Percentiles rank a stretch among this genome's conserved stretches.
Evolutionary conservation across 176 grass and related monocot genomes (phyloP).

Genomic region (Phoenix roebelenii): DNA sequence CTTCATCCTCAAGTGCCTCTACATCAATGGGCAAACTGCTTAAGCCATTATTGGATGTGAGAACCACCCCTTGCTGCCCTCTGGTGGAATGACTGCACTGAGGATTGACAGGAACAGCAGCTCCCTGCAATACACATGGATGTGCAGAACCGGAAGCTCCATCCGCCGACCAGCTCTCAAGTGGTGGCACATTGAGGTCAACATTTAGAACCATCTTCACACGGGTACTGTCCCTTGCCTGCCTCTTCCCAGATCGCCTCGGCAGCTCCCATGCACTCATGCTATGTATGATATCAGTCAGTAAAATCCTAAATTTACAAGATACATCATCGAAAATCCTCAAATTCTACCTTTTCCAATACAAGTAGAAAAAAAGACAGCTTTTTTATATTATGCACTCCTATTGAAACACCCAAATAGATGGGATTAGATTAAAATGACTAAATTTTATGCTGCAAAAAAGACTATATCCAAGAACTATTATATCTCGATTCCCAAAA

Average conservation of each 20-base stretch:
- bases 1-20: slow-evolving; percentile 53
- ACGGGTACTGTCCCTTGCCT: background rate
- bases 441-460: too few species aligned
- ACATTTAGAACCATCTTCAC: slow-evolving; percentile 6
- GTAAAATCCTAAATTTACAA: background rate
- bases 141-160: background rate
- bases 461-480: too few species aligned
- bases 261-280: background rate
- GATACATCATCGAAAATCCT: background rate
- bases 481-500: too few species aligned
- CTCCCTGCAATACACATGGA: too few species aligned
- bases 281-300: slow-evolving; percentile 1
- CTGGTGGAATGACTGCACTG: background rate
- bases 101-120: background rate
- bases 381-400: too few species aligned
- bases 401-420: too few species aligned
- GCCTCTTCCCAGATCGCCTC: background rate
- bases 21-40: slow-evolving; percentile 42
- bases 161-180: background rate
- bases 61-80: slow-evolving; percentile 11
- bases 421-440: too few species aligned
- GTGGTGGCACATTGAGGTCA: slow-evolving; percentile 8
- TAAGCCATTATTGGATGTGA: slow-evolving; percentile 6
- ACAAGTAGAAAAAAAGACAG: too few species aligned
- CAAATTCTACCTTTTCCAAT: too few species aligned